Evolutionary conservation across 352 stramenopile genomes (phyloP), one percentile per base, ranked within the genome.

Genomic region (Globisporangium iwayamae): DNA sequence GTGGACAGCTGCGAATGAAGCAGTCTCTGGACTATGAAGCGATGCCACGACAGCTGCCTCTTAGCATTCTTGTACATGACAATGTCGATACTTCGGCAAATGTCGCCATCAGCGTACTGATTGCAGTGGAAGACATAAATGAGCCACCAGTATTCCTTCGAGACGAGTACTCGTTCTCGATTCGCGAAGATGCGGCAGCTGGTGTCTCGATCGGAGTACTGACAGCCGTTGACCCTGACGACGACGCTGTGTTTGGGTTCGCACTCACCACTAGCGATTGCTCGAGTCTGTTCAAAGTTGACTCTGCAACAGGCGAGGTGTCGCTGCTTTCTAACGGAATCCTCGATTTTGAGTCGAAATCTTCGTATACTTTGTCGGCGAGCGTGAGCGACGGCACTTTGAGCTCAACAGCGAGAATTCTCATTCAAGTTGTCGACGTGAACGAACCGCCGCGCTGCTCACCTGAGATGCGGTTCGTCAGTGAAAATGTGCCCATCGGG

Each of bases 1-100:
- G 63, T 36, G 79, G 79, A 4, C 76, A 89, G 52, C 30, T 89
- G 20, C 58, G 69, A n/a, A 70, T 65, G 9, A 75, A 73, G 34
- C 16, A 39, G 18, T 51, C 70, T 10, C 55, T 86, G 0, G 71
- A 89, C 60, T 89, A 68, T 18, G 79, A 89, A 58, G 39, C 32
- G 18, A 64, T 64, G 59, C 59, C 59, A 1, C 32, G 20, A 22
- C 20, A 46, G 25, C 36, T 64, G 22, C 18, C 59, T 8, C 36
- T 64, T 8, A 32, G 11, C 34, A 38, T 64, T 3, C 39, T 64
- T 10, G 59, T 64, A 36, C 59, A 56, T 14, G 59, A 64, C 47
- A 64, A 56, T 16, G 46, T 36, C 14, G 59, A 57, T 6, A 20
- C 20, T 41, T 51, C 47, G 11, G 8, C 28, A 1, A 51, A 20